Evolutionary conservation across 2,329 filamentous ascomycete species (phyloP), one percentile per base, ranked within the genome.

Genomic region (Aspergillus sp.): DNA sequence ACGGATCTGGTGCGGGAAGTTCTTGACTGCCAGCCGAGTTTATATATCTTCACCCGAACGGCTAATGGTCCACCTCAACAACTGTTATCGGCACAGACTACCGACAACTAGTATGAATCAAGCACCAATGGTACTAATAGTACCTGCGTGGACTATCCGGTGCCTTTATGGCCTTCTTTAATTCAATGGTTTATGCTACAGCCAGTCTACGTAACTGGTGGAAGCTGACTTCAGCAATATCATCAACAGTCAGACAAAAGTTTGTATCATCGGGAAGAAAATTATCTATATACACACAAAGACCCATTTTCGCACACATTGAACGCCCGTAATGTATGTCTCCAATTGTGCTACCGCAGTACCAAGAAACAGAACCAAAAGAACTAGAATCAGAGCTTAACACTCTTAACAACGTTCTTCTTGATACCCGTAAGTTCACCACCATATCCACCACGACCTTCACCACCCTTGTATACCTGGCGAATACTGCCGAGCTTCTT

Each of bases 391-490:
- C 87, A 94, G 79, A 99, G 82, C 83, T 95, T 98, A 73, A 91
- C 85, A 84, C 92, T 96, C 87, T 95, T 96, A 70, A 98, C 88
- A 77, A 99, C 79, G 19, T 90, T 90, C 69, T 89, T 90, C 83
- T 97, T 98, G 80, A 99, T 96, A 87, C 95, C 95, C 44, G 93
- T 95, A 80, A 90, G 80, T 77, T 98, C 95, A 80, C 95, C 95
- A 66, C 86, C 86, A 81, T 99, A 99, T 57, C 92, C 90, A 71
- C 92, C 90, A 72, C 86, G 86, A 68, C 90, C 88, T 80, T 96
- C 88, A 63, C 91, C 90, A 67, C 91, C 91, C 78, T 92, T 91
- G 81, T 93, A 98, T 13, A 91, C 83, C 8, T 90, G 86, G 81
- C 90, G 91, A 82, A 93, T 91, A 73, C 90, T 94, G 71, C 86